Conservation (phyloP, 2,329 filamentous ascomycete species). For the Myriangium duriaei region DNA sequence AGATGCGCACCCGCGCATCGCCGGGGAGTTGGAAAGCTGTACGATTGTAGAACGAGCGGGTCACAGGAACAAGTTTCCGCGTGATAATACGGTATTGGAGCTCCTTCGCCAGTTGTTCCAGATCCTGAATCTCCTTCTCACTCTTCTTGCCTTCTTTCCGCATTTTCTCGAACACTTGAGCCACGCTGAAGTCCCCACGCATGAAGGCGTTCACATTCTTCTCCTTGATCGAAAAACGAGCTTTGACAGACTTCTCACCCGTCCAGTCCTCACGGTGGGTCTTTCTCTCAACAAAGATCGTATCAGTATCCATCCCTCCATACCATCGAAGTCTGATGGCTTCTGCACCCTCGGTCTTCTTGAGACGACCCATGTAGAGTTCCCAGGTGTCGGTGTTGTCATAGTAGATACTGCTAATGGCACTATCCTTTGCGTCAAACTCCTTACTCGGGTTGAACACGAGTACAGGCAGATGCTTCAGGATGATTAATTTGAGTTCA, state of each 20-base stretch:
- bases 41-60: constrained; percentile 93
- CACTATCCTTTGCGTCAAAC: constrained; percentile 78
- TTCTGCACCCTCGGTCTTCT: constrained; percentile 96
- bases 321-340: constrained; percentile 96
- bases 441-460: constrained; percentile 98
- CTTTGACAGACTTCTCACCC: constrained; percentile 97
- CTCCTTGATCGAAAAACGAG: constrained; percentile 87
- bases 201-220: constrained; percentile 94
- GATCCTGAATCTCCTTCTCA: constrained; percentile 77
- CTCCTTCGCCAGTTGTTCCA: constrained; percentile 80
- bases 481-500: constrained; percentile 90
- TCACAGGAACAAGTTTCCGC: constrained; percentile 76
- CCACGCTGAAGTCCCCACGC: constrained; percentile 69
- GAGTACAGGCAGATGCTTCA: constrained; percentile 92
- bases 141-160: constrained; percentile 91
- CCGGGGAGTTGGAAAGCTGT: constrained; percentile 96
- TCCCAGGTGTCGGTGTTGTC: constrained; percentile 93
- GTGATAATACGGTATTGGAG: constrained; percentile 88
- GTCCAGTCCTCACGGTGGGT: constrained; percentile 99
- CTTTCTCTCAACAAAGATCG: constrained; percentile 94
- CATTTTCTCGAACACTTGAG: constrained; percentile 90
- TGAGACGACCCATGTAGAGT: constrained; percentile 81
- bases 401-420: constrained; percentile 97
- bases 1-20: constrained; percentile 90
- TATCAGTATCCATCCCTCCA: constrained; percentile 87